Conservation (phyloP, 148 eudicot species). For the Chenopodium album region DNA sequence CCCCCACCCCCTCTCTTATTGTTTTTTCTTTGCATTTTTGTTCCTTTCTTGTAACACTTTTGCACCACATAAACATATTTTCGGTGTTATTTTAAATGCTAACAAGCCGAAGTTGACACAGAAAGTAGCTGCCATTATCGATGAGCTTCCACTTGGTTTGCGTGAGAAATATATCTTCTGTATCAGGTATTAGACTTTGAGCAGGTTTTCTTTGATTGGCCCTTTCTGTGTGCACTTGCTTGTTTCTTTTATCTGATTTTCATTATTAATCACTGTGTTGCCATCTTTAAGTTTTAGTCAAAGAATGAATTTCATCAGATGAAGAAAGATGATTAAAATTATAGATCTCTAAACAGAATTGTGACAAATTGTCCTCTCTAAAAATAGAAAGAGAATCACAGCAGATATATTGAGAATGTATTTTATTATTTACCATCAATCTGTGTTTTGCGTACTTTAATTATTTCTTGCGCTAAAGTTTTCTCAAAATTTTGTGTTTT, state of each 20-base stretch:
- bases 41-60: too few species aligned
- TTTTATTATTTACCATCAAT: background rate
- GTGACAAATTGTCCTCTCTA: background rate
- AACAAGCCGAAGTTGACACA: conserved; percentile 33
- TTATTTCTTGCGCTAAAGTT: too few species aligned
- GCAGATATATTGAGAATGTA: background rate
- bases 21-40: too few species aligned
- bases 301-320: background rate
- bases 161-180: conserved; percentile 82
- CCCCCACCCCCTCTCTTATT: too few species aligned
- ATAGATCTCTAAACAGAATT: background rate
- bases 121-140: conserved; percentile 92
- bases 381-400: background rate
- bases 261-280: background rate
- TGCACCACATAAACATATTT: too few species aligned
- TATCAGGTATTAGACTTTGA: conserved; percentile 51
- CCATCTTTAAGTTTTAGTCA: background rate
- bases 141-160: conserved; percentile 79
- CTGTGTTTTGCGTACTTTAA: too few species aligned
- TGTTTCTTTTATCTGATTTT: background rate
- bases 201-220: background rate
- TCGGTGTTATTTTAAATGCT: conserved; percentile 9
- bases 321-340: background rate
- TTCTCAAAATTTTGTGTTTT: too few species aligned
- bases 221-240: background rate